Evolutionary conservation across 257 asterid genomes (phyloP).

Genomic region (Gentiana dahurica): DNA sequence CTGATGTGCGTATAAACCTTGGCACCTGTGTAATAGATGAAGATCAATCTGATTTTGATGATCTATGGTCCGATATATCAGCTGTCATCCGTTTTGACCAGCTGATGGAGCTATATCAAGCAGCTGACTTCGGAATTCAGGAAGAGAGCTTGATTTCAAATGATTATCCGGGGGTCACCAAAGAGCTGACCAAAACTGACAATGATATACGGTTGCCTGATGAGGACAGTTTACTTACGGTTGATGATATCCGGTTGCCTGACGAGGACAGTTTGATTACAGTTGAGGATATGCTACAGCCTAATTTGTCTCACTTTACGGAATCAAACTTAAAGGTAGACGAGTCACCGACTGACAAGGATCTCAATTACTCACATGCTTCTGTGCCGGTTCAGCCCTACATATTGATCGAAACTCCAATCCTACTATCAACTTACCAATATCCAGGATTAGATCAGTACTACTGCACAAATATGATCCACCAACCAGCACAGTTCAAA

Average conservation of each 20-base stretch:
- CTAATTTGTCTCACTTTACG: conserved; percentile 9
- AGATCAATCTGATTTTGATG: conserved; percentile 24
- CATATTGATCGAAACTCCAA: conserved; percentile 10
- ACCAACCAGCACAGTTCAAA: conserved; percentile 8
- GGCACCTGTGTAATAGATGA: conserved; percentile 19
- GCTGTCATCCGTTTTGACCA: conserved; percentile 29
- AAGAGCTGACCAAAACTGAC: background rate
- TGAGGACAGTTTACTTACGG: conserved; percentile 15
- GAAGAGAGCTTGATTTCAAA: conserved; percentile 11
- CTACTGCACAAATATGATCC: conserved; percentile 12
- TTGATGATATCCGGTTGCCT: conserved; percentile 25
- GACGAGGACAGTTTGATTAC: conserved; percentile 32
- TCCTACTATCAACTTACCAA: conserved; percentile 5
- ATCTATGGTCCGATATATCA: conserved; percentile 42
- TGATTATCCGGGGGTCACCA: conserved; percentile 3
- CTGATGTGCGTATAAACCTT: conserved; percentile 6
- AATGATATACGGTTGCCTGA: background rate
- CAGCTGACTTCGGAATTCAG: conserved; percentile 15
- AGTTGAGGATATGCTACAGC: conserved; percentile 16
- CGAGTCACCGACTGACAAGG: conserved; percentile 7
- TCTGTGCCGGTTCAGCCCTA: conserved; percentile 3
- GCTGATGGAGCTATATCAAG: conserved; percentile 8
- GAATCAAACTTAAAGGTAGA: background rate
- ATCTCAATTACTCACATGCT: conserved; percentile 12
- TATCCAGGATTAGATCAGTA: conserved; percentile 12